phyloP scores from a whole-genome alignment of 2,329 filamentous ascomycete species.

The Phialophora macrospora region DNA sequence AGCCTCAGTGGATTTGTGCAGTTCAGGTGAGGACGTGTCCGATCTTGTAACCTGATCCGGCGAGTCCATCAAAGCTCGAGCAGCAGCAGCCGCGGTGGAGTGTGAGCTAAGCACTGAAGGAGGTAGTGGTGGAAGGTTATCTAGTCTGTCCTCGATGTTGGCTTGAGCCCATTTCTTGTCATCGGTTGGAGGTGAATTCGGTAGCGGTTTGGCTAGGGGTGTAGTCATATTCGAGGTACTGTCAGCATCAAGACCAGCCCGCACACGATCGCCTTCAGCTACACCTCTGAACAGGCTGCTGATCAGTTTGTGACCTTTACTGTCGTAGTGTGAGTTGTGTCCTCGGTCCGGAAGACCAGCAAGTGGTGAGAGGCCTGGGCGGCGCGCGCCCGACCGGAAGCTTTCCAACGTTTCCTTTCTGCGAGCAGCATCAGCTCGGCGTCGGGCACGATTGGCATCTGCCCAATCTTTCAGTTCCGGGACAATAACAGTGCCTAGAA shows the following conservation, averaged over 20 bases:
- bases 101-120: slow-evolving; percentile 51
- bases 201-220: slow-evolving; percentile 56
- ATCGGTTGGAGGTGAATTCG: slow-evolving; percentile 29
- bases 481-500: slow-evolving; percentile 58
- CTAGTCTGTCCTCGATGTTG: slow-evolving; percentile 44
- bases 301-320: slow-evolving; percentile 47
- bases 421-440: slow-evolving; percentile 40
- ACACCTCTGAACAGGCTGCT: slow-evolving; percentile 52
- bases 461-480: slow-evolving; percentile 54
- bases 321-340: slow-evolving; percentile 25
- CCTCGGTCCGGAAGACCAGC: slow-evolving; percentile 26
- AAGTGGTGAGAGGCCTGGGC: slow-evolving; percentile 26
- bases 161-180: slow-evolving; percentile 42
- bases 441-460: slow-evolving; percentile 43
- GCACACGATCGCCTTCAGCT: slow-evolving; percentile 46
- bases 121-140: slow-evolving; percentile 50
- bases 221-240: slow-evolving; percentile 62
- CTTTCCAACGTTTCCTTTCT: slow-evolving; percentile 28
- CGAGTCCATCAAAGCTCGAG: slow-evolving; percentile 35
- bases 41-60: slow-evolving; percentile 32
- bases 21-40: slow-evolving; percentile 26
- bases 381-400: slow-evolving; percentile 24
- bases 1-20: slow-evolving; percentile 14
- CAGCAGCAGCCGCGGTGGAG: slow-evolving; percentile 38
- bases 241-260: slow-evolving; percentile 48